phyloP scores from a whole-genome alignment of 1,139 yeast genomes.

The Yamadazyma aaseri region DNA sequence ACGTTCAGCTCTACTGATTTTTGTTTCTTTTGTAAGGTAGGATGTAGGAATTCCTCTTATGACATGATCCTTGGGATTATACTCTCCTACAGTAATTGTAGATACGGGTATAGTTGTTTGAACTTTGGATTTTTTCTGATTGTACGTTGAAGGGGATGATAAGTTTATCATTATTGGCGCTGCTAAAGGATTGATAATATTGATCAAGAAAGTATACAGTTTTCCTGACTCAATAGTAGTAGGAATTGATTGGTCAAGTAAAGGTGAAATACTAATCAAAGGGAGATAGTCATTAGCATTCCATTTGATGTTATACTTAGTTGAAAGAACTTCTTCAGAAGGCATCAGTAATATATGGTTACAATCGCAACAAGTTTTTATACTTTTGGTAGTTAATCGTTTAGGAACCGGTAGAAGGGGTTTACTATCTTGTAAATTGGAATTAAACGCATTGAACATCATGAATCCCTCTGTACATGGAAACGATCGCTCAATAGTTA shows the following conservation, averaged over 20 bases:
- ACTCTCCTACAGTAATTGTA: constrained; percentile 18
- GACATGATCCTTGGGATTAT: constrained; percentile 12
- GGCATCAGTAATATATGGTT: constrained; percentile 27
- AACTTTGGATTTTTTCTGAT: constrained; percentile 4
- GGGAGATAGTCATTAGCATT: constrained; percentile 39
- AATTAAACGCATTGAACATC: constrained; percentile 2
- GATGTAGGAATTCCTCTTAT: constrained; percentile 30
- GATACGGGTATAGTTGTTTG: constrained; percentile 28
- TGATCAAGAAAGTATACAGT: constrained; percentile 22
- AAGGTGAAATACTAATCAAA: constrained; percentile 15
- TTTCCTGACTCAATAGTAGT: constrained; percentile 11
- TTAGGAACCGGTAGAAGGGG: constrained; percentile 23
- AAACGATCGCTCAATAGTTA: background rate
- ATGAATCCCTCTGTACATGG: background rate
- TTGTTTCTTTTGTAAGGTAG: constrained; percentile 28
- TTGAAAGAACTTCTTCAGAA: constrained; percentile 24
- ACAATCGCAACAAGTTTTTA: constrained; percentile 31
- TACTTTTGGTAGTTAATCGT: constrained; percentile 23
- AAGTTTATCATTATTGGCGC: constrained; percentile 13
- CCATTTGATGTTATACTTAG: constrained; percentile 30
- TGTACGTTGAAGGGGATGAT: constrained; percentile 13
- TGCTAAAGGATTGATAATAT: constrained; percentile 31
- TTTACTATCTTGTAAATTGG: background rate
- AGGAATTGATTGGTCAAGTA: constrained; percentile 9
- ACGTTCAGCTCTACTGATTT: constrained; percentile 31